Percentiles rank a stretch among this genome's conserved stretches.
These are phyloP conservation scores for Agaricales sp. DNA, from an alignment of 1,284 basidiomycete genomes.

Conservation along the genomic window DNA sequence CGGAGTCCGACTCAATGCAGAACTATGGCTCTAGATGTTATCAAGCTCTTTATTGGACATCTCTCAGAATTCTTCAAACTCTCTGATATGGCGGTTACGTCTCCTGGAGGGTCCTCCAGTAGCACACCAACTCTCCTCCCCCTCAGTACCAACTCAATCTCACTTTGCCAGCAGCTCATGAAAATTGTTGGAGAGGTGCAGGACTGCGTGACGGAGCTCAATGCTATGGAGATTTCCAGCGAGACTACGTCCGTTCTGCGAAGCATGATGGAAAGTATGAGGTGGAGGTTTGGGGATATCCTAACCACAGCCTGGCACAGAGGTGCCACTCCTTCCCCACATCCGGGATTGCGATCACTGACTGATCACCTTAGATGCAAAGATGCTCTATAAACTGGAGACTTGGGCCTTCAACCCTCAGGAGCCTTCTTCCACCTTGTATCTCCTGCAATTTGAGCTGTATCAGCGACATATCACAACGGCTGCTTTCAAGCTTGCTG, in stretches of 20 bases:
- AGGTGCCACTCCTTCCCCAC: constrained; percentile 35
- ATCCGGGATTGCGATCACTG: too few relatives aligned
- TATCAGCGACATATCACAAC: constrained; percentile 82
- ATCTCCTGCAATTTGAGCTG: constrained; percentile 62
- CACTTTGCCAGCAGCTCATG: constrained; percentile 73
- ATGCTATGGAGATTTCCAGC: constrained; percentile 69
- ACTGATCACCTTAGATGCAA: constrained; percentile 60
- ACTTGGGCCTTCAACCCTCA: constrained; percentile 64
- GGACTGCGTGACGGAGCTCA: constrained; percentile 80
- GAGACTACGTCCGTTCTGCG: constrained; percentile 65
- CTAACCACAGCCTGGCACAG: constrained; percentile 76
- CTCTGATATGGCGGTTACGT: constrained; percentile 61
- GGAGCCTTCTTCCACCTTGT: constrained; percentile 46
- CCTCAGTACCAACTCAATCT: constrained; percentile 68
- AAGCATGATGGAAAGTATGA: constrained; percentile 69
- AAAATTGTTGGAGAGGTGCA: constrained; percentile 77
- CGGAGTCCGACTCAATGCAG: constrained; percentile 79
- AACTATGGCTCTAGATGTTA: constrained; percentile 85
- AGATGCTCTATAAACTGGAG: constrained; percentile 79
- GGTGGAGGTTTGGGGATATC: constrained; percentile 85
- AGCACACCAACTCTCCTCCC: constrained; percentile 48
- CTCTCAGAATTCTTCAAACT: constrained; percentile 87
- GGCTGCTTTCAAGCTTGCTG: constrained; percentile 76
- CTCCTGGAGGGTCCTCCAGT: constrained; percentile 20
- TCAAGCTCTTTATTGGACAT: constrained; percentile 80